Conservation (phyloP, 345 rosid species). For the Clarkia xantiana region DNA sequence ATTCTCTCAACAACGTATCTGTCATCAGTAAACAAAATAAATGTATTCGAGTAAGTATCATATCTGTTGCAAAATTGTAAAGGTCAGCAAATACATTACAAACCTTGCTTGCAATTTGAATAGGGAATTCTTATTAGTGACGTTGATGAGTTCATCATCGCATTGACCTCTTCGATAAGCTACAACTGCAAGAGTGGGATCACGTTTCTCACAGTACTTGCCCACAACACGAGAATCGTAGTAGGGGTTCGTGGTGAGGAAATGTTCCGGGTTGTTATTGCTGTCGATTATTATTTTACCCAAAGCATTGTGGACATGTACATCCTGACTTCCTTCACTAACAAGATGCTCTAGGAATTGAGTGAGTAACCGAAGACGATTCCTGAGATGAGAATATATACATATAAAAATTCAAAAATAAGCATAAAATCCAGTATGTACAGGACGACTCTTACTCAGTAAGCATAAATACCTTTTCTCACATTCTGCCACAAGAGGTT, state of each 20-base stretch:
- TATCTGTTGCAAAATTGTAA: slow-evolving; percentile 2
- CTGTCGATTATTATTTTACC: slow-evolving; percentile 99
- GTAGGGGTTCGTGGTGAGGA: slow-evolving; percentile 96
- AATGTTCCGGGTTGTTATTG: slow-evolving; percentile 97
- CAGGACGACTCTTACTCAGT: slow-evolving; percentile 25
- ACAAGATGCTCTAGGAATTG: slow-evolving; percentile 99
- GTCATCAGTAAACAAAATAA: slow-evolving; percentile 11
- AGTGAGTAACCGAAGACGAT: slow-evolving; percentile 97
- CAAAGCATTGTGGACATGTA: slow-evolving; percentile 95
- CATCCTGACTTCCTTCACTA: slow-evolving; percentile 99
- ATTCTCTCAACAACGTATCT: slow-evolving; percentile 99
- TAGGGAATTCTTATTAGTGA: slow-evolving; percentile 90
- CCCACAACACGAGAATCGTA: slow-evolving; percentile 97
- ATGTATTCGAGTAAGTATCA: slow-evolving; percentile 11
- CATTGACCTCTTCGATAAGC: slow-evolving; percentile 97
- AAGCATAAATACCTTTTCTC: slow-evolving; percentile 35
- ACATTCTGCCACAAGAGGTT: slow-evolving; percentile 43
- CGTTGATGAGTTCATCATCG: slow-evolving; percentile 92
- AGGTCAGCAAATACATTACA: slow-evolving; percentile 8
- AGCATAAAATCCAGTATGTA: slow-evolving; percentile 3
- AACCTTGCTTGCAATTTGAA: slow-evolving; percentile 98
- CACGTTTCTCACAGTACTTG: slow-evolving; percentile 98
- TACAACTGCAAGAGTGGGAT: slow-evolving; percentile 96
- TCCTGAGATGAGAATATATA: slow-evolving; percentile 47
- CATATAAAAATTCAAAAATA: slow-evolving; percentile 15